A percentile compares a stretch with the other conserved stretches of the same genome.
Evolutionary conservation across 2,329 filamentous ascomycete species (phyloP).

Genomic region (Thermothelomyces thermophilus): DNA sequence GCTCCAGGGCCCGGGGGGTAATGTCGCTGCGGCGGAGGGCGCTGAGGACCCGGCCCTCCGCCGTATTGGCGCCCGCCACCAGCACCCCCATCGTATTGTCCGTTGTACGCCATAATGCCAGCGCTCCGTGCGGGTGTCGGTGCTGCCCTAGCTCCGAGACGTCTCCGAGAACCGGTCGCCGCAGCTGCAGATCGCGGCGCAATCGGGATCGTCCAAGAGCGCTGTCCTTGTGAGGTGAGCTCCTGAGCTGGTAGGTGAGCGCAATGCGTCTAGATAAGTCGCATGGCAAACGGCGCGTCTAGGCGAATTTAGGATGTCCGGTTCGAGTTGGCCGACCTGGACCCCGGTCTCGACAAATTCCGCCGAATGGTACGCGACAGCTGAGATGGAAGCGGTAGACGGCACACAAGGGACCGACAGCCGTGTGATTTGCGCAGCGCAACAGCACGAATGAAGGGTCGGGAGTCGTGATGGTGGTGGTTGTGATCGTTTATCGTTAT

Average conservation of each 20-base stretch:
- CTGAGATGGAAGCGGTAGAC: too few relatives aligned
- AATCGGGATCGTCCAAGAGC: background rate
- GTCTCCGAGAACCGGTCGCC: background rate
- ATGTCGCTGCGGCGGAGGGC: slow-evolving; percentile 35
- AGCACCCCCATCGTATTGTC: slow-evolving; percentile 36
- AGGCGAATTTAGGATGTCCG: background rate
- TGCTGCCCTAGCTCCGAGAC: background rate
- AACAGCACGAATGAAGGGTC: background rate
- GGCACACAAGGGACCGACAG: too few relatives aligned
- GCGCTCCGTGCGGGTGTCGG: slow-evolving; percentile 14
- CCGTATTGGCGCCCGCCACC: slow-evolving; percentile 43
- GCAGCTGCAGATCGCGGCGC: background rate
- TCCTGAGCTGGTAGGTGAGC: background rate
- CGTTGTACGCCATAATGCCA: slow-evolving; percentile 45
- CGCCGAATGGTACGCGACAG: background rate
- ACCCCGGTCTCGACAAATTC: background rate
- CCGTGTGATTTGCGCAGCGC: background rate
- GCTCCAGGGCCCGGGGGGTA: slow-evolving; percentile 29
- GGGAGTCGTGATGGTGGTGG: background rate
- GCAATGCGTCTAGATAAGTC: background rate
- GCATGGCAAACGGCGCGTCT: slow-evolving; percentile 1
- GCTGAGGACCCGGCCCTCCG: slow-evolving; percentile 37
- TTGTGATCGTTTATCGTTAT: too few relatives aligned
- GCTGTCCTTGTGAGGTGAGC: background rate
- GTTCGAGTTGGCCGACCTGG: background rate